These are phyloP conservation scores for Yarrowia sp. DNA, from an alignment of 805 yeast species.

Conservation along the genomic window DNA sequence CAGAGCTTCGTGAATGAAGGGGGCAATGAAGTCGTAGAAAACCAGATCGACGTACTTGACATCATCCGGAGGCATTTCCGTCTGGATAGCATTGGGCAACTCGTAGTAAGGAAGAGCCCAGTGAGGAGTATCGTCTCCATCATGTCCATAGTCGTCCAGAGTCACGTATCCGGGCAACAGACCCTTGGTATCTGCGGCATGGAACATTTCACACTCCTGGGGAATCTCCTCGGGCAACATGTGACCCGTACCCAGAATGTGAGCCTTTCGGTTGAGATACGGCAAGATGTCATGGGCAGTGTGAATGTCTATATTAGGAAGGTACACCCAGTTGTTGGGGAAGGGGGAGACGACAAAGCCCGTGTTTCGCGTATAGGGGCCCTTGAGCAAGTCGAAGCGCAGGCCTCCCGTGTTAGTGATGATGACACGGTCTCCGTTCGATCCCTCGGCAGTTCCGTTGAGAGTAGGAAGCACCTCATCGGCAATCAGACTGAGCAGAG, in stretches of 20 bases:
- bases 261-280: conserved; percentile 63
- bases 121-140: conserved; percentile 85
- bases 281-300: conserved; percentile 63
- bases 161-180: conserved; percentile 71
- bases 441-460: conserved; percentile 49
- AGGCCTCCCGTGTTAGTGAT: conserved; percentile 87
- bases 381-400: conserved; percentile 84
- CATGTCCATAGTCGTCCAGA: conserved; percentile 78
- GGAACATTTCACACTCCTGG: conserved; percentile 43
- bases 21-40: conserved; percentile 76
- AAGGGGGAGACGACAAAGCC: conserved; percentile 87
- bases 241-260: conserved; percentile 49
- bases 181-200: conserved; percentile 5
- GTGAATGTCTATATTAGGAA: conserved; percentile 62
- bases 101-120: conserved; percentile 62
- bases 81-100: conserved; percentile 81
- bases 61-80: conserved; percentile 49
- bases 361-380: conserved; percentile 80
- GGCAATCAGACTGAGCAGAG: conserved; percentile 66
- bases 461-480: conserved; percentile 59
- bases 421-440: conserved; percentile 56
- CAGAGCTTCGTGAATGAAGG: conserved; percentile 58
- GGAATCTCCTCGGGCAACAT: conserved; percentile 39
- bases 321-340: conserved; percentile 75
- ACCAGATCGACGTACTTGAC: conserved; percentile 66